Evolutionary conservation across 345 rosid genomes (phyloP), one percentile per base, ranked within the genome.

Genomic region (Hypericum perforatum): DNA sequence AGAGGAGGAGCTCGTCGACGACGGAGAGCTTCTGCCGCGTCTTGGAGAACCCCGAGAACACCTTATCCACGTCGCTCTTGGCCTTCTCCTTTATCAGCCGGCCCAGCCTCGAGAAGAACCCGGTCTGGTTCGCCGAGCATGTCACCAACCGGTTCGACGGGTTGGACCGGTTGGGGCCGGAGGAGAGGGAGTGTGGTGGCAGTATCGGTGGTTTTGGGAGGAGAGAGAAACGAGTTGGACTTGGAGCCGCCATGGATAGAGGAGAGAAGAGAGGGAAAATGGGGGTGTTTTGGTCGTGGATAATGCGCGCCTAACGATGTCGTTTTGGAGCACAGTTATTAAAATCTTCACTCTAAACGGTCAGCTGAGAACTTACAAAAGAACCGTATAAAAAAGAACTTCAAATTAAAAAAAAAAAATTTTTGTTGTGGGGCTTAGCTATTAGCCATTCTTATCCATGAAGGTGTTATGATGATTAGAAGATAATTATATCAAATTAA

Each of bases 11-110:
- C 71, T 91, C 94, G 47, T 91, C 96, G 44, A 91, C 74, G 52
- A 87, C 96, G 41, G 95, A 92, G 46, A 91, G 88, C 53, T 91
- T 87, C 50, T 87, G 86, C 55, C 98, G 76, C 55, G 96, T 91
- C 70, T 85, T 87, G 49, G 98, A 81, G 74, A 91, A 91, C 41
- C 96, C 96, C 8, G 90, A 79, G 77, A 82, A 79, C 16, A 91
- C n/a, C 78, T 79, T 87, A 44, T 87, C 98, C 3, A 91, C 95
- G 68, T 87, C 98, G 52, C 86, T 85, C 66, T 82, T 82, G 54
- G 96, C 92, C 62, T 91, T 91, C 77, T 91, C 94, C 67, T 87
- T 87, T 15, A 87, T 79, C 76, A 87, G 65, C 10, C 96, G 87
- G 44, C 96, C 94, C 4, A 91, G 78, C 8, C 89, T 79, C 11